These are phyloP conservation scores for Salix brachista DNA, from an alignment of 345 rosid species.

Conservation along the genomic window DNA sequence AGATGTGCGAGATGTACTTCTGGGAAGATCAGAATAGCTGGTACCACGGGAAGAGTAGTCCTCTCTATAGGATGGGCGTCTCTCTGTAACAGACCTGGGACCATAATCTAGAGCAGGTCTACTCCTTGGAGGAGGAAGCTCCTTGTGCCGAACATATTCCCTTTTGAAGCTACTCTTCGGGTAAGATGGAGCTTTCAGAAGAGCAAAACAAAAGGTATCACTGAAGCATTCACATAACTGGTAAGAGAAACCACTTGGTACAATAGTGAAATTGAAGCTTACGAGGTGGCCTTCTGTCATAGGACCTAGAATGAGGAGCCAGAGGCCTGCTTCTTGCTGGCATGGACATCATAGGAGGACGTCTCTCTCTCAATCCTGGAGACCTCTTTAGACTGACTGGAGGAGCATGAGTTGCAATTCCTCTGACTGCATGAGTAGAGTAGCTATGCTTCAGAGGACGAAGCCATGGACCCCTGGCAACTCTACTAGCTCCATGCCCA, in stretches of 20 bases:
- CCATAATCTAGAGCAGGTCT: conserved; percentile 71
- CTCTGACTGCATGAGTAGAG: conserved; percentile 42
- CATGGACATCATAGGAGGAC: conserved; percentile 61
- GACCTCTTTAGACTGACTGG: conserved; percentile 57
- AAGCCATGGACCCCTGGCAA: conserved; percentile 62
- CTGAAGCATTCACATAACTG: not conserved
- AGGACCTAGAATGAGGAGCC: conserved; percentile 70
- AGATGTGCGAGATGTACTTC: conserved; percentile 60
- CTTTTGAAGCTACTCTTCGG: conserved; percentile 73
- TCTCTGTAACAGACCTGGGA: conserved; percentile 68
- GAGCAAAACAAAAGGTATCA: conserved; percentile 8
- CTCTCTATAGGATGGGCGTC: conserved; percentile 72
- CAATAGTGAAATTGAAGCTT: conserved; percentile 11
- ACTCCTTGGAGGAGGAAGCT: conserved; percentile 77
- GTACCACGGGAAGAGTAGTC: conserved; percentile 69
- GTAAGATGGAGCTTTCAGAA: conserved; percentile 57
- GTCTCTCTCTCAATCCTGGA: conserved; percentile 58
- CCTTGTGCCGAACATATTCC: conserved; percentile 74
- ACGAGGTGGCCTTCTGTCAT: conserved; percentile 87
- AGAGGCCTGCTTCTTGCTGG: conserved; percentile 70
- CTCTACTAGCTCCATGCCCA: conserved; percentile 57
- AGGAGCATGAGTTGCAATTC: conserved; percentile 47
- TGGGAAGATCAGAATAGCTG: conserved; percentile 66
- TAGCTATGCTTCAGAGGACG: conserved; percentile 52
- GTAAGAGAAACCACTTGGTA: not conserved